Conservation (phyloP, 148 eudicot genomes). For the Silene conica region DNA sequence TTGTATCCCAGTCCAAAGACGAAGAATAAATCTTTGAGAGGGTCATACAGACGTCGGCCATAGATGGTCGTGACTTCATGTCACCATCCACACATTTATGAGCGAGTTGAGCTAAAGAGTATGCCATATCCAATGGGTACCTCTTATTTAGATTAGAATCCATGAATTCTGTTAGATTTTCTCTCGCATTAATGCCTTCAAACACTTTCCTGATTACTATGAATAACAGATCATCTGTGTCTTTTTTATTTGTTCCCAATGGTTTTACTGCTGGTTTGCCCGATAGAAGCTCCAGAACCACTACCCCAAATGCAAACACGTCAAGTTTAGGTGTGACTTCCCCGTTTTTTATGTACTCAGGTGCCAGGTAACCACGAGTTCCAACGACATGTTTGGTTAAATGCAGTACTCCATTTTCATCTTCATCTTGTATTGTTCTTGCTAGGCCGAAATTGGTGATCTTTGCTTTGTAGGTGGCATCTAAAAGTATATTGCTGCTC, state of each 20-base stretch:
- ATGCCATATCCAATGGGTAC: slow-evolving; percentile 71
- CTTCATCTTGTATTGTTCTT: slow-evolving; percentile 39
- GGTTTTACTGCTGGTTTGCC: slow-evolving; percentile 49
- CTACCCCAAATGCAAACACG: slow-evolving; percentile 66
- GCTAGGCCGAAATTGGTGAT: slow-evolving; percentile 72
- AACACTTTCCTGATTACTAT: slow-evolving; percentile 38
- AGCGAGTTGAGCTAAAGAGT: slow-evolving; percentile 64
- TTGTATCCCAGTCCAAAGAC: slow-evolving; percentile 77
- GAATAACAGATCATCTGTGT: slow-evolving; percentile 26
- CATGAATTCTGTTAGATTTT: slow-evolving; percentile 48
- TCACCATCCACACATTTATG: slow-evolving; percentile 50
- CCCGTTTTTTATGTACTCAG: slow-evolving; percentile 71
- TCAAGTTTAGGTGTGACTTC: slow-evolving; percentile 67
- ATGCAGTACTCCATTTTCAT: slow-evolving; percentile 33
- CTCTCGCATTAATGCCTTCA: slow-evolving; percentile 60
- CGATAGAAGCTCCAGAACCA: slow-evolving; percentile 60
- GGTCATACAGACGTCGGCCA: slow-evolving; percentile 47
- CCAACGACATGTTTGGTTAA: slow-evolving; percentile 84
- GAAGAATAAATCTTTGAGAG: slow-evolving; percentile 59
- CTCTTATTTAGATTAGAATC: slow-evolving; percentile 41
- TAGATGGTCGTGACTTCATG: slow-evolving; percentile 46
- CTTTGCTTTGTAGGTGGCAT: slow-evolving; percentile 48
- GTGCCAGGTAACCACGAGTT: slow-evolving; percentile 72
- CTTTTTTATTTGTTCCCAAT: slow-evolving; percentile 19
- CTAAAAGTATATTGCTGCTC: slow-evolving; percentile 61